Evolutionary conservation across 2,329 filamentous ascomycete genomes (phyloP).

Genomic region (Botrytis paeoniae): DNA sequence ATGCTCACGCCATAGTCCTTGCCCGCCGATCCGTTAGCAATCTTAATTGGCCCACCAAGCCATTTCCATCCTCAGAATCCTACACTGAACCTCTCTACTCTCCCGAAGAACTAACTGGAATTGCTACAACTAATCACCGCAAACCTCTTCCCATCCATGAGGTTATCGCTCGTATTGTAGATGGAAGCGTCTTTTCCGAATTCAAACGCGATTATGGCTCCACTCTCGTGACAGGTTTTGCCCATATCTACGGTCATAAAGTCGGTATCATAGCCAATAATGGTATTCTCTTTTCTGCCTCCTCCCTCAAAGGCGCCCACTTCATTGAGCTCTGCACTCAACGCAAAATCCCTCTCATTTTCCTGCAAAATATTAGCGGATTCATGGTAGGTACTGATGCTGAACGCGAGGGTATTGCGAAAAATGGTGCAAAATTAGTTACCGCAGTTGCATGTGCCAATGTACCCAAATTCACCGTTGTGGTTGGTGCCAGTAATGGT

Average conservation of each 20-base stretch:
- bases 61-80: constrained; percentile 41
- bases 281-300: constrained; percentile 88
- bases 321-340: constrained; percentile 95
- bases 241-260: constrained; percentile 80
- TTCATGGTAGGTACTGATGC: constrained; percentile 97
- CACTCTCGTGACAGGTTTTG: constrained; percentile 90
- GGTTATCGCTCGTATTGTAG: constrained; percentile 88
- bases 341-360: constrained; percentile 83
- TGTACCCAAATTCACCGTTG: constrained; percentile 95
- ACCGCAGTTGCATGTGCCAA: constrained; percentile 91
- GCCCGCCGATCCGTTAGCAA: constrained; percentile 82
- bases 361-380: constrained; percentile 93
- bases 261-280: constrained; percentile 96
- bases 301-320: constrained; percentile 89
- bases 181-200: constrained; percentile 84
- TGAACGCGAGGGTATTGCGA: constrained; percentile 92
- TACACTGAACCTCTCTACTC: constrained; percentile 79
- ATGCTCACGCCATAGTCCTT: constrained; percentile 85
- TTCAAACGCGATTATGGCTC: constrained; percentile 92
- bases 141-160: constrained; percentile 83
- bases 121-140: constrained; percentile 86
- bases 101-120: constrained; percentile 76
- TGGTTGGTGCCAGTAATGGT: constrained; percentile 89
- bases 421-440: constrained; percentile 95
- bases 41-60: constrained; percentile 74